Evolutionary conservation across 2,329 filamentous ascomycete genomes (phyloP).

Genomic region (Colletotrichum liriopes): DNA sequence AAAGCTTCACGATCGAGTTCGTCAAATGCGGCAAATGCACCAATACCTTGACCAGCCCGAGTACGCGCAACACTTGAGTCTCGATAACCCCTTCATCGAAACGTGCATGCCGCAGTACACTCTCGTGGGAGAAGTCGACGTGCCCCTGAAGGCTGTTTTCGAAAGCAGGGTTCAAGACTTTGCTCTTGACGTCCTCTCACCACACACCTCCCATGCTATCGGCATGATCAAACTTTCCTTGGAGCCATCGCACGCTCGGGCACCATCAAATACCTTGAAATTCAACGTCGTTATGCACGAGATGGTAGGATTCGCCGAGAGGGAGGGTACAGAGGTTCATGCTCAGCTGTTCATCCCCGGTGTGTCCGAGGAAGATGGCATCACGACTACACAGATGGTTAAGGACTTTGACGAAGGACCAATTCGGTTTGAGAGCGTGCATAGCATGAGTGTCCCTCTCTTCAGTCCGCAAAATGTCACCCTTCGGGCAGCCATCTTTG

Average conservation of each 20-base stretch:
- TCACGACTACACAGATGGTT: conserved; percentile 96
- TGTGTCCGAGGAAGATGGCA: conserved; percentile 89
- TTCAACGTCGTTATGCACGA: conserved; percentile 99
- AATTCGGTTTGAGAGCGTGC: conserved; percentile 95
- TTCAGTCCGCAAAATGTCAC: conserved; percentile 82
- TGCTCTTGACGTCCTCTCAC: conserved; percentile 89
- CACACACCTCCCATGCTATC: conserved; percentile 91
- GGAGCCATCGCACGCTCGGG: conserved; percentile 93
- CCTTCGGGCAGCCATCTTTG: conserved; percentile 91
- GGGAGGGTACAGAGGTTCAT: conserved; percentile 95
- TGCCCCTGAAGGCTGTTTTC: conserved; percentile 93
- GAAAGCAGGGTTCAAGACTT: conserved; percentile 96
- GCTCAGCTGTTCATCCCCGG: conserved; percentile 97
- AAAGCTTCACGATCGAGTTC: conserved; percentile 89
- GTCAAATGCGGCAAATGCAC: conserved; percentile 96
- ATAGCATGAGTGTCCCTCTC: conserved; percentile 95
- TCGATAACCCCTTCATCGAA: conserved; percentile 95
- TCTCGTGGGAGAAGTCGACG: conserved; percentile 91
- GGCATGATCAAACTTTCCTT: conserved; percentile 92
- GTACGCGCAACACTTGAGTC: conserved; percentile 91
- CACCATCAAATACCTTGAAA: conserved; percentile 92
- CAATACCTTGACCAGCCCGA: conserved; percentile 97
- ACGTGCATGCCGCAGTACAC: conserved; percentile 93
- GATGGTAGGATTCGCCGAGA: conserved; percentile 92
- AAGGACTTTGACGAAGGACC: conserved; percentile 93